These are phyloP conservation scores for Fonsecaea erecta DNA, from an alignment of 2,329 filamentous ascomycete species.

Conservation along the genomic window DNA sequence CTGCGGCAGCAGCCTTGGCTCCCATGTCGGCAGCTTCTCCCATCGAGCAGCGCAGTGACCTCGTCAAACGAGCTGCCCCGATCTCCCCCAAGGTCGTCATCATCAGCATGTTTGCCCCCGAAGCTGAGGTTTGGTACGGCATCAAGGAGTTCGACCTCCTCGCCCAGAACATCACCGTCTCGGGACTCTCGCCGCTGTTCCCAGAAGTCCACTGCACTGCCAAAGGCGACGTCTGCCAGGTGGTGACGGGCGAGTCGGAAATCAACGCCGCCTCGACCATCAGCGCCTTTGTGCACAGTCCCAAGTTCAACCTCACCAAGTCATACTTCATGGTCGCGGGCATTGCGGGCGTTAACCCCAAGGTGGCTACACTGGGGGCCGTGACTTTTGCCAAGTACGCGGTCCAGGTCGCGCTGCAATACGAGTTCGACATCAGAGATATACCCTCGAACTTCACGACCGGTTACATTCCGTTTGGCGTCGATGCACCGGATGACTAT, in stretches of 20 bases:
- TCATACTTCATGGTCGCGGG: constrained; percentile 75
- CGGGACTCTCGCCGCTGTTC: constrained; percentile 68
- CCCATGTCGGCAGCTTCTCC: constrained; percentile 7
- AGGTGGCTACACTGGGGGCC: constrained; percentile 66
- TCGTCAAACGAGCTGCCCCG: constrained; percentile 10
- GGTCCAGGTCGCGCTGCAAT: constrained; percentile 75
- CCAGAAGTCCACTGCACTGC: constrained; percentile 68
- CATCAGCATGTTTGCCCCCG: constrained; percentile 61
- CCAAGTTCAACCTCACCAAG: constrained; percentile 64
- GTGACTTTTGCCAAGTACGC: constrained; percentile 72
- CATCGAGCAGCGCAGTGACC: not conserved
- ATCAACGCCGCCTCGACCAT: constrained; percentile 75
- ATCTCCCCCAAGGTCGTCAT: constrained; percentile 49
- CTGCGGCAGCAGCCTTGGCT: constrained; percentile 13
- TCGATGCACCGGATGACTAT: constrained; percentile 59
- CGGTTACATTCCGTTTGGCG: constrained; percentile 71
- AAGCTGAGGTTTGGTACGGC: constrained; percentile 65
- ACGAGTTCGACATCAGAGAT: constrained; percentile 74
- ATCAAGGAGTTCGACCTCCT: constrained; percentile 62
- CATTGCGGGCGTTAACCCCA: constrained; percentile 75
- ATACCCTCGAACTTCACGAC: constrained; percentile 68
- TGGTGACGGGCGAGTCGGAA: constrained; percentile 61
- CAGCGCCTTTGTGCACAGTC: constrained; percentile 65
- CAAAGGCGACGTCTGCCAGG: constrained; percentile 67
- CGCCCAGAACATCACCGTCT: constrained; percentile 61